Conservation (phyloP, 208 protist species). For the Acanthamoeba triangularis region DNA sequence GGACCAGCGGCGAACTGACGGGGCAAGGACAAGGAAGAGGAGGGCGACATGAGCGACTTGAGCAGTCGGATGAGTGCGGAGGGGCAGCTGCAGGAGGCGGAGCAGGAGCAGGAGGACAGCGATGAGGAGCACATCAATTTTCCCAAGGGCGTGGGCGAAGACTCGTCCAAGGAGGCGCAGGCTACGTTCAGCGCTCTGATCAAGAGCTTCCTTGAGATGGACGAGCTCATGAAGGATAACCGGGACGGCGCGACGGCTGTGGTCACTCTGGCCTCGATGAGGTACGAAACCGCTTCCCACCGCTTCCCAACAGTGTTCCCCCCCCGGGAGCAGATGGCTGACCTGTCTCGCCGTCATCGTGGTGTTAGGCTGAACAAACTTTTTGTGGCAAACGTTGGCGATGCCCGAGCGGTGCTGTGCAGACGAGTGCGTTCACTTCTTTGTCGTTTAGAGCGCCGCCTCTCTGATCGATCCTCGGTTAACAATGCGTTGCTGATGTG, state of each 20-base stretch:
- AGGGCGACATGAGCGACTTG: not conserved
- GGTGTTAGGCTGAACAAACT: constrained; percentile 50
- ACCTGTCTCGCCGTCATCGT: not conserved
- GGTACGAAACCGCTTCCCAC: not conserved
- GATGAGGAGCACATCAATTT: constrained; percentile 33
- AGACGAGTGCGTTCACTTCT: not conserved
- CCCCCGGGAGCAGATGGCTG: not conserved
- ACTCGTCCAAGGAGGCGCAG: constrained; percentile 17
- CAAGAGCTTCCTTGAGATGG: constrained; percentile 70
- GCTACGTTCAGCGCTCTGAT: constrained; percentile 24
- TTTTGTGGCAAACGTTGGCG: constrained; percentile 77
- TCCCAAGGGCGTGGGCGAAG: constrained; percentile 10
- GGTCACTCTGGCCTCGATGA: constrained; percentile 42
- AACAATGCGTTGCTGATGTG: not conserved
- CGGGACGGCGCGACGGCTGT: constrained; percentile 69
- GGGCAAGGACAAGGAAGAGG: constrained; percentile 1
- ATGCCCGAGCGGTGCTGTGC: constrained; percentile 58
- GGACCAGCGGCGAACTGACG: not conserved
- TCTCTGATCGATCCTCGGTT: not conserved
- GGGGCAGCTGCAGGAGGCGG: not conserved
- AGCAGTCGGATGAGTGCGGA: constrained; percentile 3
- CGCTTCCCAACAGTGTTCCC: not conserved
- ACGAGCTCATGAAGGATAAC: constrained; percentile 73
- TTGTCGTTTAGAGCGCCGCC: not conserved
- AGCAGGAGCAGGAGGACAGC: constrained; percentile 30